Conservation (phyloP, 106 monocot species). For the Platanthera guangdongensis region DNA sequence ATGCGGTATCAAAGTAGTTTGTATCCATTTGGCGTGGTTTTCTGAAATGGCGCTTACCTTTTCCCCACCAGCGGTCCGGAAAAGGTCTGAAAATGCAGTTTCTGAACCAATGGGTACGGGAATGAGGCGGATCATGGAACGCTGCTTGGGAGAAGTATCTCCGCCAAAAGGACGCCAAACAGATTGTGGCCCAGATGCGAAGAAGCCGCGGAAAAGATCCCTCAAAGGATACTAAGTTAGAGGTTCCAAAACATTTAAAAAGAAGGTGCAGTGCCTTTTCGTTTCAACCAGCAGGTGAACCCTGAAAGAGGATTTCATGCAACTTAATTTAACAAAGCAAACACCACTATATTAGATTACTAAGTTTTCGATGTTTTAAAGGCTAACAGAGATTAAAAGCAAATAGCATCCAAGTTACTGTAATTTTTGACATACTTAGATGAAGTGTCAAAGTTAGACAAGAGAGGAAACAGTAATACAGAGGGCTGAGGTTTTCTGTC, state of each 20-base stretch:
- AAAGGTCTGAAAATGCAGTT: too few species aligned
- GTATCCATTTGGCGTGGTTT: too few species aligned
- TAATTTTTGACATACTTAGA: slow-evolving; percentile 1
- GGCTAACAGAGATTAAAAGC: not conserved
- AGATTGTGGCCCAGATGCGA: too few species aligned
- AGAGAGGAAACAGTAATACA: not conserved
- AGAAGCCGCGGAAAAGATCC: too few species aligned
- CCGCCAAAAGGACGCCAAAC: too few species aligned
- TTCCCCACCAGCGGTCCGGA: too few species aligned
- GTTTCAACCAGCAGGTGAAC: slow-evolving; percentile 23
- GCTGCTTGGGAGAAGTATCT: too few species aligned
- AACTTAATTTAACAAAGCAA: not conserved
- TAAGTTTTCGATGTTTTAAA: not conserved
- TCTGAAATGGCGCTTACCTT: too few species aligned
- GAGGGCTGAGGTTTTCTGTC: slow-evolving; percentile 5
- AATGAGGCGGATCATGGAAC: too few species aligned
- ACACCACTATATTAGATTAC: not conserved
- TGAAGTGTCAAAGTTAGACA: not conserved
- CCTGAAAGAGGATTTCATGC: slow-evolving; percentile 27
- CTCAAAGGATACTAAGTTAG: not conserved
- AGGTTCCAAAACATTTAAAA: slow-evolving; percentile 5
- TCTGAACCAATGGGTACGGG: too few species aligned
- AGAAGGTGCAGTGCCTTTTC: not conserved
- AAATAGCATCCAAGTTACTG: not conserved
- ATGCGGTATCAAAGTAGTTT: not conserved